Base-by-base conservation (phyloP, 2,329 filamentous ascomycete species). In the Botryotinia convoluta region DNA sequence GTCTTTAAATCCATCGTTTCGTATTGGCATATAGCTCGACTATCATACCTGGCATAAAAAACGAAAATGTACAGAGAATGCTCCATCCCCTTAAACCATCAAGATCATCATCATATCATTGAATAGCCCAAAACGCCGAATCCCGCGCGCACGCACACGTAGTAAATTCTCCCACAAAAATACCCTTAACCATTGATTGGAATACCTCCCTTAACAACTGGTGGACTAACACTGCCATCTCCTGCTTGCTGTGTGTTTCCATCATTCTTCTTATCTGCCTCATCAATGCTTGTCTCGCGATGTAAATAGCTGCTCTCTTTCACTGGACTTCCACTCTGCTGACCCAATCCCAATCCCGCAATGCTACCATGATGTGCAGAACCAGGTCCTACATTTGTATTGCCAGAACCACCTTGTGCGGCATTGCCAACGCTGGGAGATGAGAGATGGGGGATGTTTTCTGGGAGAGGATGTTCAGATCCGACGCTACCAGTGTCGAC, bases 401-500 rank as follows among this genome's bases (percentile, higher is more conserved):
- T 85, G 70, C 84, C 82, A 74, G 82, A 80, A 63, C 83, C 81
- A 74, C 83, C 82, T 74, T 84, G 83, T 75, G 79, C 82, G 64
- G 77, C 74, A 74, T 79, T 82, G 75, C 81, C 78, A 32, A 82
- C 78, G 64, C 83, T 78, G 74, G 92, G 91, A 73, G 92, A 92
- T 61, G 92, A 90, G 78, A 95, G 88, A 85, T 97, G 94, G 44
- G 95, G 95, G 83, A 98, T 97, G 83, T 97, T 97, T 85, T 97
- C 94, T 77, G 95, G 94, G 69, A 95, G 91, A 72, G 96, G 96
- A 83, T 99, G 96, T 85, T 97, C 92, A 80, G 93, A 95, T 80
- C 96, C 96, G 81, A 99, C 93, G 80, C 92, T 92, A 81, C 95
- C 97, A 74, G 97, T 93, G 81, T 97, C 95, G 80, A 96, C 92